Base-by-base conservation (phyloP, 495 filamentous ascomycete genomes). In the Penicillium canescens region DNA sequence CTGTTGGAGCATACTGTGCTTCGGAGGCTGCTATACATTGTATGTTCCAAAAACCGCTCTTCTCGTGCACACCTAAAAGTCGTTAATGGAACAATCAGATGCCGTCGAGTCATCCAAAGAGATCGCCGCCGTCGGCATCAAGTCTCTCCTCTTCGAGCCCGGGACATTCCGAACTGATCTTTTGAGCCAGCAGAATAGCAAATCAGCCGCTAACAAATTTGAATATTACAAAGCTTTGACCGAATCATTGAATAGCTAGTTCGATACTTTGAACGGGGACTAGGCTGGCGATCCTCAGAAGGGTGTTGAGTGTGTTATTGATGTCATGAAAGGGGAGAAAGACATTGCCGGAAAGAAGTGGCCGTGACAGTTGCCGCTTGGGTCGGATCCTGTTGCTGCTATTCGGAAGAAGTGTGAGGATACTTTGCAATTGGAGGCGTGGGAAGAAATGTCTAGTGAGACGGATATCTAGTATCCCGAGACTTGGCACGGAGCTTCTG, bases 21-120 rank as follows among this genome's bases (percentile, higher is more conserved):
- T 75, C 79, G 4, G 84, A 84, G 53, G 76, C 71, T n/a, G 82
- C 77, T 0, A 52, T 81, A 2, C 73, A 76, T 63, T 72, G 73
- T 75, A 56, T 12, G 43, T 24, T 24, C 23, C 23, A 6, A 24
- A 18, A 24, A 24, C 6, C 6, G 6, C 23, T 24, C 6, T 39
- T 39, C 13, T 14, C 6, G n/a, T 39, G 16, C 16, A 16, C n/a
- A 16, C 37, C 6, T 39, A 13, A 3, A 39, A 8, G 0, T 20
- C 14, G 16, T 33, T 44, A 42, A 45, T 14, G 9, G 12, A 4
- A 10, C 26, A 4, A 16, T 24, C 11, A 73, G 72, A 66, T 24
- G 66, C 77, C 5, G 71, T 68, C 36, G 70, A 78, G 39, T 73
- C 74, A 18, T 70, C 75, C 7, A 55, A 74, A 18, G 82, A 85